Base-by-base conservation (phyloP, 768 basidiomycete species). In the Kwoniella newhampshirensis region DNA sequence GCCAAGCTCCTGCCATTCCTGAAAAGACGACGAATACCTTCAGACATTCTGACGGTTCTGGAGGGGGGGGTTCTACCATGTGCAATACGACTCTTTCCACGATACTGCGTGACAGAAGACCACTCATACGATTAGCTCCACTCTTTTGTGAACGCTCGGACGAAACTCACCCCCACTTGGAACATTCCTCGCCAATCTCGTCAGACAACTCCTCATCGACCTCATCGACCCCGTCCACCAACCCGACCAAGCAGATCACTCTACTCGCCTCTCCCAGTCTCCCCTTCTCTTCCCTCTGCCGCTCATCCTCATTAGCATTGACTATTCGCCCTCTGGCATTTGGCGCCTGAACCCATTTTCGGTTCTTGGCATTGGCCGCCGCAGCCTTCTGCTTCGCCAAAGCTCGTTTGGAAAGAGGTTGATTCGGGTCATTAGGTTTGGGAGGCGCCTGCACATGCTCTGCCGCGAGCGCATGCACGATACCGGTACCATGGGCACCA, bases 1-100 rank as follows among this genome's bases (percentile, higher is more conserved):
- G 90, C 93, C 92, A 98, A 5, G 93, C 94, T 11, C 91, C 94
- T 0, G 83, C 92, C 4, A 89, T 89, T 1, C 93, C 94, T 0
- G 86, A 85, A 68, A 94, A 98, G 50, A 88, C 79, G 15, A 97
- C 87, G 71, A 96, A 98, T 51, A 97, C 86, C 49, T 92, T 86
- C 3, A 96, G 87, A 1, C 86, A 85, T n/a, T 91, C 87, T n/a
- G 86, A 85, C 1, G 84, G 80, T 45, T 86, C 81, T 2, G 76
- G 60, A 0, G 89, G 83, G 1, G 82, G 78, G 1, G 90, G 89
- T 39, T 85, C 80, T 42, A 88, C 82, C 36, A 84, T 77, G 40
- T 97, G 92, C 1, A 96, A 82, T 23, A 92, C 78, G 11, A 96
- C 91, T 20, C 91, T 84, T 70, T 96, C 89, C 17, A 98, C 91